Percentiles rank a stretch among this genome's conserved stretches.
These are phyloP conservation scores for Prunus mume DNA, from an alignment of 306 rosid species.

Conservation along the genomic window DNA sequence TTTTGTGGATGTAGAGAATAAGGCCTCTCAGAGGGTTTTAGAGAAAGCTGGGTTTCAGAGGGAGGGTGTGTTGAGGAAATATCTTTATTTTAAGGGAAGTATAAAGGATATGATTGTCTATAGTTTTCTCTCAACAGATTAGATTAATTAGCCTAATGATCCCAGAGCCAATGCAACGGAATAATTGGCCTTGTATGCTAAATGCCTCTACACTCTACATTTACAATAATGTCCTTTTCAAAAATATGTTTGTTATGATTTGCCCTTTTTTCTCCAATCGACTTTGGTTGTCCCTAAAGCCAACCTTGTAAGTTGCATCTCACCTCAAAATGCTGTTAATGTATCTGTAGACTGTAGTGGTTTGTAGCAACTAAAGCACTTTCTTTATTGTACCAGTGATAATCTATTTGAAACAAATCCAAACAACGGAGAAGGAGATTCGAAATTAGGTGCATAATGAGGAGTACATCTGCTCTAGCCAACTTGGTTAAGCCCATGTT, in stretches of 20 bases:
- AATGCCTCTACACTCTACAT: too few species aligned
- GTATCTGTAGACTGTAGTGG: neutral
- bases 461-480: too few species aligned
- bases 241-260: neutral
- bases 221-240: neutral
- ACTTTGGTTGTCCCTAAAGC: neutral
- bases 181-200: too few species aligned
- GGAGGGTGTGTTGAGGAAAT: constrained; percentile 62
- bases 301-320: neutral
- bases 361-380: neutral
- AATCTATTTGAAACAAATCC: too few species aligned
- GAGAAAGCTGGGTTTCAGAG: constrained; percentile 56
- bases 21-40: constrained; percentile 60
- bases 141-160: neutral
- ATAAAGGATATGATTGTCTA: constrained; percentile 35
- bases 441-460: too few species aligned
- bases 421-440: too few species aligned
- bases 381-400: too few species aligned
- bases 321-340: neutral
- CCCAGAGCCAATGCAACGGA: too few species aligned
- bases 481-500: too few species aligned
- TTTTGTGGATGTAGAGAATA: constrained; percentile 32
- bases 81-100: constrained; percentile 29
- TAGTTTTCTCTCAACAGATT: constrained; percentile 42
- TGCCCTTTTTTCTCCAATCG: neutral